Conservation (phyloP, 768 basidiomycete genomes). For the Mycena amicta region DNA sequence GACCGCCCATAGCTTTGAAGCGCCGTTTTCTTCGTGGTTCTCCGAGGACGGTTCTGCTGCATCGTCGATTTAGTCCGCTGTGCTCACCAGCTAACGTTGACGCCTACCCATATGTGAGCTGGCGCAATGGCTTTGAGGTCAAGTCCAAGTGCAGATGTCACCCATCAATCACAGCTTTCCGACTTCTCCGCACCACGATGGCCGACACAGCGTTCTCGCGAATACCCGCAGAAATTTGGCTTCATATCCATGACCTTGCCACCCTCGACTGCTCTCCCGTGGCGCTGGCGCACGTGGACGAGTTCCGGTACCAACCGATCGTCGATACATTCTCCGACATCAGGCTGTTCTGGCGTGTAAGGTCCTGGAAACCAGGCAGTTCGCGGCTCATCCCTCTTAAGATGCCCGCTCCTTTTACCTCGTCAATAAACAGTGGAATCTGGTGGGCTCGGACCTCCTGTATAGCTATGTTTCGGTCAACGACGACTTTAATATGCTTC, state of each 20-base stretch:
- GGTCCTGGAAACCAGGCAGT: too few species aligned
- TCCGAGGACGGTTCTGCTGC: too few species aligned
- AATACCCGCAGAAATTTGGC: neutral
- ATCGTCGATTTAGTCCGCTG: too few species aligned
- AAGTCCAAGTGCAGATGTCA: too few species aligned
- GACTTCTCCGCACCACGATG: neutral
- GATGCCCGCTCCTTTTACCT: neutral
- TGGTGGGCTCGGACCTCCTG: neutral
- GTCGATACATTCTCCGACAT: neutral
- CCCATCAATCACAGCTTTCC: too few species aligned
- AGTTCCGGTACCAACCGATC: neutral
- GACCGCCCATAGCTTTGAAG: too few species aligned
- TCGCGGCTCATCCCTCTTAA: too few species aligned
- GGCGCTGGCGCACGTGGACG: neutral
- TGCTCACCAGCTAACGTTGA: too few species aligned
- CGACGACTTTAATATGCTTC: neutral
- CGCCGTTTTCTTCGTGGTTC: too few species aligned
- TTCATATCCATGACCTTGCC: neutral
- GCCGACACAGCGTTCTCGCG: neutral
- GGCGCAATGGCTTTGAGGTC: too few species aligned
- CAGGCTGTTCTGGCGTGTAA: neutral
- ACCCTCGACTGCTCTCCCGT: neutral
- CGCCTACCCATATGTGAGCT: too few species aligned
- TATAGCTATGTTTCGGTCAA: neutral
- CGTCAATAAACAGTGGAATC: neutral